A percentile compares a stretch with the other conserved stretches of the same genome.
phyloP scores from a whole-genome alignment of 345 rosid species.

The Hypericum androsaemum region DNA sequence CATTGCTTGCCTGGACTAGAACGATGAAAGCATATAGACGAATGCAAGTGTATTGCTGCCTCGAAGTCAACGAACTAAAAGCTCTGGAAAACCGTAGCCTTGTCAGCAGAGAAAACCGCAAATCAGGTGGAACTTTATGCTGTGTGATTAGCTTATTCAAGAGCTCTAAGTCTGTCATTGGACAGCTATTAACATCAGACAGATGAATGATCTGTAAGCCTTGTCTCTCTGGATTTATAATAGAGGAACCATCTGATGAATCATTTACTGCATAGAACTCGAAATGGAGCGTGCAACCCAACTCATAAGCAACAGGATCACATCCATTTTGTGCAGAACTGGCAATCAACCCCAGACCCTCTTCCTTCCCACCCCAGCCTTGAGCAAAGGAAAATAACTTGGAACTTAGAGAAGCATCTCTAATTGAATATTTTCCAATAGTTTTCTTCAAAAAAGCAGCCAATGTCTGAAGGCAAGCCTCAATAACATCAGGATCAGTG shows the following conservation, averaged over 20 bases:
- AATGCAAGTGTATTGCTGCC: constrained; percentile 83
- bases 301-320: constrained; percentile 59
- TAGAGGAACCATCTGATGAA: constrained; percentile 20
- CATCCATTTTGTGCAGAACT: constrained; percentile 56
- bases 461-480: constrained; percentile 81
- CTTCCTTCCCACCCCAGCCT: constrained; percentile 99
- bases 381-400: constrained; percentile 87
- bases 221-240: constrained; percentile 33
- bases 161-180: constrained; percentile 75
- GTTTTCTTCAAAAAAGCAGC: constrained; percentile 85
- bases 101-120: constrained; percentile 75
- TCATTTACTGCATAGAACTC: constrained; percentile 70
- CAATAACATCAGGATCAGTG: constrained; percentile 88
- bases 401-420: constrained; percentile 67
- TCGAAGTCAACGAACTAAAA: constrained; percentile 59
- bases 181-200: constrained; percentile 31
- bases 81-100: constrained; percentile 90
- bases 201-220: constrained; percentile 78
- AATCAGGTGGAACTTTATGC: constrained; percentile 62
- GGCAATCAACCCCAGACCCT: constrained; percentile 84
- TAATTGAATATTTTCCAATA: constrained; percentile 64
- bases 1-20: constrained; percentile 80
- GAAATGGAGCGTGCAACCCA: constrained; percentile 91
- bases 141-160: constrained; percentile 57
- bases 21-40: constrained; percentile 87